Percentiles rank a stretch among this genome's conserved stretches.
Conservation (phyloP, 441 rosid genomes). For the Gossypium schwendimanii region DNA sequence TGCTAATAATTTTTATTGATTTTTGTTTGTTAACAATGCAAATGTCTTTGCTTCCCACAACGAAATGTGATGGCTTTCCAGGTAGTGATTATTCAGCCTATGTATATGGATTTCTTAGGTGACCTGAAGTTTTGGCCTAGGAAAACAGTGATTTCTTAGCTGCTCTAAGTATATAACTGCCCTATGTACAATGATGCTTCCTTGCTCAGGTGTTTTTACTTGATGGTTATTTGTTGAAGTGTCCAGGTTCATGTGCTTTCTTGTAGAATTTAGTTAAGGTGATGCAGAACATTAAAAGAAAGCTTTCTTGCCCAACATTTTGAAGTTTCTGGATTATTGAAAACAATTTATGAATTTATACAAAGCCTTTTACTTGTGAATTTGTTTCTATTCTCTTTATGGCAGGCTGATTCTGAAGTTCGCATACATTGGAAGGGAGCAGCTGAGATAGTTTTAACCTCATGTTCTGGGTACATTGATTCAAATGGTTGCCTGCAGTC, state of each 20-base stretch:
- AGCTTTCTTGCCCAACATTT: not conserved
- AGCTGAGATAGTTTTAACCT: conserved; percentile 82
- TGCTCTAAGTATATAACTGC: not conserved
- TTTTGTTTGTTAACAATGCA: not conserved
- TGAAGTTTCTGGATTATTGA: not conserved
- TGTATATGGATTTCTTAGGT: not conserved
- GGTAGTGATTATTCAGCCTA: not conserved
- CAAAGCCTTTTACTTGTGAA: not conserved
- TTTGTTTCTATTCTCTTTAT: conserved; percentile 14
- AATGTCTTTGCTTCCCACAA: not conserved
- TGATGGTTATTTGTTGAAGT: not conserved
- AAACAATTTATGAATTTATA: not conserved
- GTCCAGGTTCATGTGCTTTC: not conserved
- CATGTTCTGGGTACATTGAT: conserved; percentile 47
- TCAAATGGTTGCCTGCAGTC: conserved; percentile 48
- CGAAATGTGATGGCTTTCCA: not conserved
- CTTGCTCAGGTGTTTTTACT: not conserved
- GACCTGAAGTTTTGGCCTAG: not conserved
- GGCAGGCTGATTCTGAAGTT: conserved; percentile 73
- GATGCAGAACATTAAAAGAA: not conserved
- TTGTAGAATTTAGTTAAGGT: not conserved
- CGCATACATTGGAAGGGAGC: conserved; percentile 98
- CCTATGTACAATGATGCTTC: not conserved
- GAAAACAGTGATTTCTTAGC: not conserved
- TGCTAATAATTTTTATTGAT: not conserved